Percentiles rank a stretch among this genome's conserved stretches.
Evolutionary conservation across 805 yeast genomes (phyloP).

Genomic region (Candida quercuum): DNA sequence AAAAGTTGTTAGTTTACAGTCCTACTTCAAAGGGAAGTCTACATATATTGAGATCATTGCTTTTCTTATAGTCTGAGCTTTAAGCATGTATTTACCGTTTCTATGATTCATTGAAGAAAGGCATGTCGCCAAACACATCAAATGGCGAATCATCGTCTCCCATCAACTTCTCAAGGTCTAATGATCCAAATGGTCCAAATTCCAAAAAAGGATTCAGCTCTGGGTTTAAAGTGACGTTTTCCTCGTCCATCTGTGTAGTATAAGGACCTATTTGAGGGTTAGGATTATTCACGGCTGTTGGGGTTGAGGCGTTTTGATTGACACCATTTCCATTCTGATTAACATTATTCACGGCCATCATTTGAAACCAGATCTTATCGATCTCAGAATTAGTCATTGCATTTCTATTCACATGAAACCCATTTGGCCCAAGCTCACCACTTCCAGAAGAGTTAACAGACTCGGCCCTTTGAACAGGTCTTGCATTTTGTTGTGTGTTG

Average conservation of each 20-base stretch:
- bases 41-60: too few relatives aligned
- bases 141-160: slow-evolving; percentile 15
- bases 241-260: too few relatives aligned
- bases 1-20: too few relatives aligned
- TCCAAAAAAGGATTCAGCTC: not conserved
- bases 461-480: not conserved
- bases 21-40: too few relatives aligned
- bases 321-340: too few relatives aligned
- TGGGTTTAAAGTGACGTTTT: too few relatives aligned
- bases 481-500: too few relatives aligned
- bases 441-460: not conserved
- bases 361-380: slow-evolving; percentile 21
- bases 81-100: too few relatives aligned
- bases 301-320: too few relatives aligned
- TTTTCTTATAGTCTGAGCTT: too few relatives aligned
- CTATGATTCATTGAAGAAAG: slow-evolving; percentile 15
- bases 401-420: slow-evolving; percentile 15
- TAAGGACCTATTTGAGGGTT: too few relatives aligned
- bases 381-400: slow-evolving; percentile 15
- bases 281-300: not conserved
- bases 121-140: slow-evolving; percentile 17
- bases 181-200: slow-evolving; percentile 10
- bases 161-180: slow-evolving; percentile 15
- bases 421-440: not conserved
- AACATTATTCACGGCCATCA: slow-evolving; percentile 16